Evolutionary conservation across 345 rosid genomes (phyloP).

Genomic region (Combretum micranthum): DNA sequence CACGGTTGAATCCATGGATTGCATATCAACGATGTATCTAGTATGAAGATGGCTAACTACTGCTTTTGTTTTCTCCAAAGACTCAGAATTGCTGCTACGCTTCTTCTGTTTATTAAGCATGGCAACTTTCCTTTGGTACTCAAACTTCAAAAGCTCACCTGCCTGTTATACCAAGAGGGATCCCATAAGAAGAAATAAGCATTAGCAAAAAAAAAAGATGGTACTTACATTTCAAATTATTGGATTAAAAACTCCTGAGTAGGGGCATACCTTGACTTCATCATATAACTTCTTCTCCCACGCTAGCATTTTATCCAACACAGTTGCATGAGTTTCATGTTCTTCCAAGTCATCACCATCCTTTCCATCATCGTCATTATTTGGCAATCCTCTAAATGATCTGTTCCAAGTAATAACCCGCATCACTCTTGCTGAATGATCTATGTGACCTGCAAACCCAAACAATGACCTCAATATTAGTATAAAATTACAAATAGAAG

Average conservation of each 20-base stretch:
- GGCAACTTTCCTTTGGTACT: conserved; percentile 79
- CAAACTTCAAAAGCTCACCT: conserved; percentile 87
- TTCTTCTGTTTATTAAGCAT: conserved; percentile 64
- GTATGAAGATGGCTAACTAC: conserved; percentile 90
- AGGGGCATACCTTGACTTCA: conserved; percentile 76
- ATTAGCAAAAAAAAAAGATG: background rate
- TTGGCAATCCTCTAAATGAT: conserved; percentile 57
- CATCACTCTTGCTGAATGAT: conserved; percentile 93
- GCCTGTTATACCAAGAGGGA: conserved; percentile 41
- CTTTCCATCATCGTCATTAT: conserved; percentile 39
- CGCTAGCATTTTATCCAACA: conserved; percentile 91
- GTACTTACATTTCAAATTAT: too few relatives aligned
- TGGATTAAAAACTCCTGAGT: background rate
- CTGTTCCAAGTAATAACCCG: conserved; percentile 97
- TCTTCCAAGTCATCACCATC: conserved; percentile 78
- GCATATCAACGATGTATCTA: conserved; percentile 97
- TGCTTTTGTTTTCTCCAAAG: conserved; percentile 83
- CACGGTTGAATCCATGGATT: conserved; percentile 97
- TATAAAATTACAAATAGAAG: background rate
- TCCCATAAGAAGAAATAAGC: background rate
- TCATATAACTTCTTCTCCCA: conserved; percentile 99
- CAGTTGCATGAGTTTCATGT: conserved; percentile 90
- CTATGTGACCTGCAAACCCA: conserved; percentile 60
- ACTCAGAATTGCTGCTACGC: conserved; percentile 59
- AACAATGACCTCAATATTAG: background rate